These are phyloP conservation scores for Dichotomopilus funicola DNA, from an alignment of 2,329 filamentous ascomycete genomes.

Conservation along the genomic window DNA sequence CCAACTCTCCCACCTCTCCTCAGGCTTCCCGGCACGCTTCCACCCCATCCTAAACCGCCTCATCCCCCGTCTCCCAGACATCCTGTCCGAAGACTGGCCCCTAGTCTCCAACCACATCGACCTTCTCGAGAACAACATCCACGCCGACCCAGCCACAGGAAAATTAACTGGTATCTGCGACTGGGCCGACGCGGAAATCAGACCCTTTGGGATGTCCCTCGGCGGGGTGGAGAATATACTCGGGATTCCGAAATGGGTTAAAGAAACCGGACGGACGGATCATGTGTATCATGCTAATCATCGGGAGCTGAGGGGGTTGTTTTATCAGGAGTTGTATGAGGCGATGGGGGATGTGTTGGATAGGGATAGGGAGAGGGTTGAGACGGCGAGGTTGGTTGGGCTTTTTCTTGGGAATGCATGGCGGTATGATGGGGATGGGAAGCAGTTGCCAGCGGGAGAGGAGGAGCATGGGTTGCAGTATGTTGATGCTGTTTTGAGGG, in stretches of 20 bases:
- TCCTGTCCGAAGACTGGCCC: background rate
- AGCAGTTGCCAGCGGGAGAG: background rate
- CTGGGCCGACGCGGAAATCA: background rate
- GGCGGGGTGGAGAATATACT: constrained; percentile 1
- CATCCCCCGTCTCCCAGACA: background rate
- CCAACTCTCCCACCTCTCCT: background rate
- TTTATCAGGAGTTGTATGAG: background rate
- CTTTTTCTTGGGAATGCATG: constrained; percentile 1
- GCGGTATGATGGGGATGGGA: background rate
- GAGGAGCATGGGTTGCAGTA: background rate
- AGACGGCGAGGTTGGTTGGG: background rate
- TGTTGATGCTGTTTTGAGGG: background rate
- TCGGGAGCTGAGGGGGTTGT: background rate
- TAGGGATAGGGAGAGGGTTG: background rate
- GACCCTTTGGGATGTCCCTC: constrained; percentile 1
- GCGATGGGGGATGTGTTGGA: background rate
- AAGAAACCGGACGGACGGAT: background rate
- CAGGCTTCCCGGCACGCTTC: background rate
- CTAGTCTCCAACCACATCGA: constrained; percentile 5
- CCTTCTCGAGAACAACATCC: constrained; percentile 4
- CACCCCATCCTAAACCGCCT: background rate
- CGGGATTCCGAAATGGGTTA: background rate
- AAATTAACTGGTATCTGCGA: constrained; percentile 1
- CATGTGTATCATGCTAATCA: constrained; percentile 1
- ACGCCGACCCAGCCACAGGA: background rate